Conservation (phyloP, 2,329 filamentous ascomycete genomes). For the Sclerotinia trifoliorum region DNA sequence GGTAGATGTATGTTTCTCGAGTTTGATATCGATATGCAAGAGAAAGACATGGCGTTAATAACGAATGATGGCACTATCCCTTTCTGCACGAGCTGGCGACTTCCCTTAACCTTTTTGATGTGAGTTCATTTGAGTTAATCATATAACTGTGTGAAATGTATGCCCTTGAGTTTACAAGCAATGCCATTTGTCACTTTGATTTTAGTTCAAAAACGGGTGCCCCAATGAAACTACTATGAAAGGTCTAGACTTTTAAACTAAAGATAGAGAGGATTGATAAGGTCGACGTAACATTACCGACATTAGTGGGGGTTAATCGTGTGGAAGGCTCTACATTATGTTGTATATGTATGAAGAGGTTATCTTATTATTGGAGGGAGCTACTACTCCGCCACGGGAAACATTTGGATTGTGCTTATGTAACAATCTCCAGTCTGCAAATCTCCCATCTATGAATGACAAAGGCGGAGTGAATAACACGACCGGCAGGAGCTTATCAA, state of each 20-base stretch:
- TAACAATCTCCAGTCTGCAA: not conserved
- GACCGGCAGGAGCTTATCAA: not conserved
- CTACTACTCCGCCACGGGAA: not conserved
- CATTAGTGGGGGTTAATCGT: not conserved
- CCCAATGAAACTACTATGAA: not conserved
- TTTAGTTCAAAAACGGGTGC: not conserved
- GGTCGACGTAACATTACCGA: not conserved
- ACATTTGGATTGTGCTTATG: conserved; percentile 3
- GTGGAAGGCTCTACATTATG: no score
- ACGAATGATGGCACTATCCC: not conserved
- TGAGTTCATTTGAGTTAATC: not conserved
- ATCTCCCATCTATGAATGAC: not conserved
- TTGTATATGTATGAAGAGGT: no score
- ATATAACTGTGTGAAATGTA: not conserved
- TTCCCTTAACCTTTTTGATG: not conserved
- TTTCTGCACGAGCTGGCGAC: not conserved
- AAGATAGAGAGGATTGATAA: not conserved
- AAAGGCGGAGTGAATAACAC: not conserved
- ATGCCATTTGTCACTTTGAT: no score
- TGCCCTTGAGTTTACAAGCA: no score
- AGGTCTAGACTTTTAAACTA: not conserved
- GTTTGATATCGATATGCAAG: conserved; percentile 1
- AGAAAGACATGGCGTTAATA: conserved; percentile 7
- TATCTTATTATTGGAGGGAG: no score
- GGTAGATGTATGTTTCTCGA: not conserved